These are phyloP conservation scores for Bonia amplexicaulis DNA, from an alignment of 176 grass and related monocot species.

Conservation along the genomic window DNA sequence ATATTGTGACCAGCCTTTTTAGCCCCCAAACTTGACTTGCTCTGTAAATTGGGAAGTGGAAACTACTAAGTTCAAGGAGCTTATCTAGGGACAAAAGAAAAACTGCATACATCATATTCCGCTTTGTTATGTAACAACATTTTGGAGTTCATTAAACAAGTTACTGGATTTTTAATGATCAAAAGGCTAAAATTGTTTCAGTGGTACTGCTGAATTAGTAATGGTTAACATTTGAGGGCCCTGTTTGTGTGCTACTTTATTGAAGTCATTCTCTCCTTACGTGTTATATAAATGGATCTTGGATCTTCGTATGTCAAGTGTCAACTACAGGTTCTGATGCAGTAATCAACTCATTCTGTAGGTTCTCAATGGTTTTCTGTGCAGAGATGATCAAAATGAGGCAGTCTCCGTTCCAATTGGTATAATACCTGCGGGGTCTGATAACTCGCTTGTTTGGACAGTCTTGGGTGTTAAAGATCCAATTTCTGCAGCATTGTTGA, in stretches of 20 bases:
- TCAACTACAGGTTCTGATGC: conserved; percentile 31
- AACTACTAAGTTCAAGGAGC: conserved; percentile 1
- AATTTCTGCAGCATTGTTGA: conserved; percentile 87
- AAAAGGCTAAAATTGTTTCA: background rate
- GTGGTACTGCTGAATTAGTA: background rate
- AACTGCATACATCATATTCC: background rate
- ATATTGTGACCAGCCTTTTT: conserved; percentile 16
- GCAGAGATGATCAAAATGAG: conserved; percentile 87
- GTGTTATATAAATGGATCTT: conserved; percentile 1
- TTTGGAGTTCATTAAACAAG: conserved; percentile 4
- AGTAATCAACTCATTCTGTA: conserved; percentile 36
- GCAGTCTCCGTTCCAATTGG: conserved; percentile 89
- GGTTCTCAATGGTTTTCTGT: conserved; percentile 94
- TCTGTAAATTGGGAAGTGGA: no score
- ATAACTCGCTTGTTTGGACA: conserved; percentile 98
- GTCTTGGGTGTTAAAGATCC: conserved; percentile 96
- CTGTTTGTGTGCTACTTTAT: conserved; percentile 21
- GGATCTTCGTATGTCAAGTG: conserved; percentile 14
- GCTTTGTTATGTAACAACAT: background rate
- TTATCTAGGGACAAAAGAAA: background rate
- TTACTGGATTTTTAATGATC: background rate
- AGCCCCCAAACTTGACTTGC: background rate
- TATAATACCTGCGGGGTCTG: conserved; percentile 98
- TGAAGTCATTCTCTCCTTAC: background rate
- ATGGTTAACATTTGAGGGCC: conserved; percentile 5